phyloP scores from a whole-genome alignment of 2,329 filamentous ascomycete species.

The Whalleya microplaca region DNA sequence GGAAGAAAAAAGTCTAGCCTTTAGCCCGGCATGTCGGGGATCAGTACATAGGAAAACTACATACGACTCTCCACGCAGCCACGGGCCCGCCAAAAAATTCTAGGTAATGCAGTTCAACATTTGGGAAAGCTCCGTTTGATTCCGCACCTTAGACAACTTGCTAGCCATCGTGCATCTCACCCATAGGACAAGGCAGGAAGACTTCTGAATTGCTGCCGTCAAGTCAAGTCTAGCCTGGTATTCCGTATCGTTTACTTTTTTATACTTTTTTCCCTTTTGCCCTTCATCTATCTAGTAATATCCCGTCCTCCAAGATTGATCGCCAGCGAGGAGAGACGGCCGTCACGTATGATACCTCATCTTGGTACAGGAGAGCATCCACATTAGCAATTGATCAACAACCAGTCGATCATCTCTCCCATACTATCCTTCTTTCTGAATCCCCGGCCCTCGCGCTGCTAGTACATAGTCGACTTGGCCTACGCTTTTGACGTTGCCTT shows the following conservation, averaged over 20 bases:
- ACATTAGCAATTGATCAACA: constrained; percentile 17
- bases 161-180: constrained; percentile 3
- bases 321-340: constrained; percentile 14
- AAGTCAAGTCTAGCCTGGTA: background rate
- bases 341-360: constrained; percentile 11
- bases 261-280: constrained; percentile 4
- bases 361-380: constrained; percentile 6
- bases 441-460: constrained; percentile 1
- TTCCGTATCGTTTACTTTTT: constrained; percentile 4
- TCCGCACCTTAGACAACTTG: constrained; percentile 8
- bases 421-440: constrained; percentile 1
- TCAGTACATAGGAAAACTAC: constrained; percentile 9
- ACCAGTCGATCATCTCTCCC: constrained; percentile 10
- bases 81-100: constrained; percentile 26
- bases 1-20: background rate
- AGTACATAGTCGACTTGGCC: constrained; percentile 16
- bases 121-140: constrained; percentile 36
- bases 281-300: background rate
- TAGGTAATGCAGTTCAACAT: constrained; percentile 37
- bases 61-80: constrained; percentile 14
- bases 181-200: background rate
- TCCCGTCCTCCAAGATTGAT: constrained; percentile 13
- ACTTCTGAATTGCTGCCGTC: constrained; percentile 9
- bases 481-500: constrained; percentile 12
- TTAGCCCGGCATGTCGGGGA: background rate